Evolutionary conservation across 1,284 basidiomycete genomes (phyloP).

Genomic region (Leccinum angustisporum): DNA sequence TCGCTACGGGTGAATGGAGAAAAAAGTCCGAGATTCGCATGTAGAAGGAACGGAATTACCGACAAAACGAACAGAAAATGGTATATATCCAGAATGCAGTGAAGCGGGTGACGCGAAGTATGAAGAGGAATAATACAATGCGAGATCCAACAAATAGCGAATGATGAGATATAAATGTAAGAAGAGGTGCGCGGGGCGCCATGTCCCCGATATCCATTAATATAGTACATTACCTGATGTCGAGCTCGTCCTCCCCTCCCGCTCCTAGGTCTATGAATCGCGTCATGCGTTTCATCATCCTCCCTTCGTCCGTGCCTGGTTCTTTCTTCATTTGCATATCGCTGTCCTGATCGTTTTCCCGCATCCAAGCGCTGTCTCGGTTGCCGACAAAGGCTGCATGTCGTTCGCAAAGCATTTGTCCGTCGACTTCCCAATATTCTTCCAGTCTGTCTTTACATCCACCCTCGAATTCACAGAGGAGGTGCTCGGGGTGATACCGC

Average conservation of each 20-base stretch:
- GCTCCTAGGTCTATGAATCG: slow-evolving; percentile 57
- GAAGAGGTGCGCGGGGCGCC: not conserved
- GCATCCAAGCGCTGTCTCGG: slow-evolving; percentile 18
- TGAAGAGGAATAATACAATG: slow-evolving; percentile 24
- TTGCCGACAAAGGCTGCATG: slow-evolving; percentile 49
- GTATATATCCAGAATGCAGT: slow-evolving; percentile 28
- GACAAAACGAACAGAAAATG: slow-evolving; percentile 21
- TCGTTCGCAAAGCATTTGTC: slow-evolving; percentile 77
- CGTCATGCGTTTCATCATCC: slow-evolving; percentile 62
- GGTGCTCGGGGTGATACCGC: slow-evolving; percentile 83
- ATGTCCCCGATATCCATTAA: slow-evolving; percentile 21
- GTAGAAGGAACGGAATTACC: slow-evolving; percentile 9
- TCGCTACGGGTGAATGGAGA: slow-evolving; percentile 11
- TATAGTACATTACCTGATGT: slow-evolving; percentile 35
- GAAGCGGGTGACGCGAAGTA: slow-evolving; percentile 12
- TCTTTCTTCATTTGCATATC: slow-evolving; percentile 27
- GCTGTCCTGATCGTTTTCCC: slow-evolving; percentile 15
- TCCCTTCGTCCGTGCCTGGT: slow-evolving; percentile 38
- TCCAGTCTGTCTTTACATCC: slow-evolving; percentile 61
- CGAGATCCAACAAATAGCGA: slow-evolving; percentile 13
- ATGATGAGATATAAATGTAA: slow-evolving; percentile 18
- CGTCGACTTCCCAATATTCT: slow-evolving; percentile 87
- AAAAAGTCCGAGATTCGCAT: slow-evolving; percentile 10
- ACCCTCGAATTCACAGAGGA: slow-evolving; percentile 64
- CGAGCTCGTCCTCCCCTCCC: slow-evolving; percentile 28